Evolutionary conservation across 305 asterid genomes (phyloP).

Genomic region (Fraxinus ornus): DNA sequence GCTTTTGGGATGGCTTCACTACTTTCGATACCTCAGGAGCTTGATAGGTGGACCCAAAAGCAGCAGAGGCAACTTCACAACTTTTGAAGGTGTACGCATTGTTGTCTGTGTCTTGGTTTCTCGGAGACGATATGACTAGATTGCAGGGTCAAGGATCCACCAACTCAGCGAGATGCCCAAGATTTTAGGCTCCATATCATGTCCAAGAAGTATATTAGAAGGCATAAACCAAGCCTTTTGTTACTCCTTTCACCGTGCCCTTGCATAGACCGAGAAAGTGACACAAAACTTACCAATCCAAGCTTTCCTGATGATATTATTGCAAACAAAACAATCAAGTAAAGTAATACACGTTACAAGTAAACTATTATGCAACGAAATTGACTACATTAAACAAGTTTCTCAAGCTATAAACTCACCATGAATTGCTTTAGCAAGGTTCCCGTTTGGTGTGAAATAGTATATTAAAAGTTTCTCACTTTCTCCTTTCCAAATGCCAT

Average conservation of each 20-base stretch:
- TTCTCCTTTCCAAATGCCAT: no score
- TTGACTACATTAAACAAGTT: neutral
- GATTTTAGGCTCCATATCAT: slow-evolving; percentile 77
- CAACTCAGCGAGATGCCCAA: slow-evolving; percentile 78
- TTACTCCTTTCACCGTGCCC: slow-evolving; percentile 75
- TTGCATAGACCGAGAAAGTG: slow-evolving; percentile 63
- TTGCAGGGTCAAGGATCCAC: slow-evolving; percentile 59
- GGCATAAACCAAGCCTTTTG: slow-evolving; percentile 73
- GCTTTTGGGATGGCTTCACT: slow-evolving; percentile 82
- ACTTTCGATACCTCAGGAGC: slow-evolving; percentile 78
- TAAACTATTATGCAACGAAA: neutral
- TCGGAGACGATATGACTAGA: slow-evolving; percentile 53
- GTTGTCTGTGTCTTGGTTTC: slow-evolving; percentile 42
- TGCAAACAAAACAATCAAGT: slow-evolving; percentile 7
- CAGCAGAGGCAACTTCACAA: slow-evolving; percentile 39
- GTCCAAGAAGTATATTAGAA: slow-evolving; percentile 71
- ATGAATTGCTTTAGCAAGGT: no score
- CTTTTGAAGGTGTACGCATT: slow-evolving; percentile 51
- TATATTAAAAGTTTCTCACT: no score
- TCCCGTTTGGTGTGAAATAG: no score
- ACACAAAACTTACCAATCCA: slow-evolving; percentile 56
- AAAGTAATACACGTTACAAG: neutral
- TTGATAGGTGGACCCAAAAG: slow-evolving; percentile 56
- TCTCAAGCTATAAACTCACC: neutral
- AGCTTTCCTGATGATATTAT: slow-evolving; percentile 55